Evolutionary conservation across 1,284 basidiomycete species (phyloP).

Genomic region (Psilocybe mexicana): DNA sequence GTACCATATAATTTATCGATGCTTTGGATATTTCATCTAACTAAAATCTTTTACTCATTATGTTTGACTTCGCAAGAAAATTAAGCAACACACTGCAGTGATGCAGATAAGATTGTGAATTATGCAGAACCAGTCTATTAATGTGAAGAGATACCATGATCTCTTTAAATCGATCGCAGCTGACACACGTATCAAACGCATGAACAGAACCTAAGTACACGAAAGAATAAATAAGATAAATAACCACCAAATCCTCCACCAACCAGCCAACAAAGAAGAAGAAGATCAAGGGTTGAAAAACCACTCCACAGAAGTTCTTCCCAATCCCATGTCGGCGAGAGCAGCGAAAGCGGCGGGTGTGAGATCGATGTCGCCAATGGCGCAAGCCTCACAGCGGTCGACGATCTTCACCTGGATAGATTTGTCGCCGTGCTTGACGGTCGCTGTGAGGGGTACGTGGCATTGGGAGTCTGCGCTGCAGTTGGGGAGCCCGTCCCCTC

Average conservation of each 20-base stretch:
- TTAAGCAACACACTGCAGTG: too few species aligned
- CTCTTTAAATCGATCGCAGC: too few species aligned
- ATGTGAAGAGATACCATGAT: background rate
- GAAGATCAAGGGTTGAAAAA: conserved; percentile 1
- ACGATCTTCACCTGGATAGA: conserved; percentile 16
- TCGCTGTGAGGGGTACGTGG: conserved; percentile 16
- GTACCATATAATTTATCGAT: too few species aligned
- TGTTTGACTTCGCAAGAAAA: too few species aligned
- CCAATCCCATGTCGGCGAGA: conserved; percentile 11
- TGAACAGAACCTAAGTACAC: background rate
- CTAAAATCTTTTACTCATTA: too few species aligned
- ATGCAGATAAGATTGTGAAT: too few species aligned
- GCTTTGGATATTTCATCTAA: too few species aligned
- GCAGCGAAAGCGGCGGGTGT: conserved; percentile 14
- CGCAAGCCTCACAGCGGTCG: conserved; percentile 16
- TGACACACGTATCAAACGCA: background rate
- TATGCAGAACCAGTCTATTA: too few species aligned
- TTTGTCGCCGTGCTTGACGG: conserved; percentile 15
- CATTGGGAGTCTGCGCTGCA: conserved; percentile 10
- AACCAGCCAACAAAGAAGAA: background rate
- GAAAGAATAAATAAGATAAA: background rate
- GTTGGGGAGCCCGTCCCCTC: conserved; percentile 15
- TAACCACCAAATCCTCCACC: background rate
- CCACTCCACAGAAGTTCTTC: conserved; percentile 14
- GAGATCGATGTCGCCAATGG: conserved; percentile 13